Conservation (phyloP, 2,329 filamentous ascomycete genomes). For the Fusarium ramigenum region DNA sequence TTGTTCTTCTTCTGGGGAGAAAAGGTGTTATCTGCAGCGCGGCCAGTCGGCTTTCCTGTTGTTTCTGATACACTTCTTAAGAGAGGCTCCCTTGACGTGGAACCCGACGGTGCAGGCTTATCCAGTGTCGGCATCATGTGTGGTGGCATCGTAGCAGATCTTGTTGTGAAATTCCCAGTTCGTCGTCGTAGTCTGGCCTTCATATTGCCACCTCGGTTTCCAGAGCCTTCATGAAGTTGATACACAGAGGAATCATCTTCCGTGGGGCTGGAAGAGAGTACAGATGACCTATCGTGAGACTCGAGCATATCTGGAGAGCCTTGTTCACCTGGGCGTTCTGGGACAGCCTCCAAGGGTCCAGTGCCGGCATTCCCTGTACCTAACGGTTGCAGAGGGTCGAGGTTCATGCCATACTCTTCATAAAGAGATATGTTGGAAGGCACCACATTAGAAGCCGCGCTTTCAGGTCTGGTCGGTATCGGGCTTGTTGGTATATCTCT, state of each 20-base stretch:
- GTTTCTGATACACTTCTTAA: slow-evolving; percentile 2
- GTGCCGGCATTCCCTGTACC: background rate
- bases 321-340: slow-evolving; percentile 16
- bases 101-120: slow-evolving; percentile 39
- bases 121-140: slow-evolving; percentile 43
- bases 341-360: slow-evolving; percentile 18
- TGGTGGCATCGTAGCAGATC: slow-evolving; percentile 44
- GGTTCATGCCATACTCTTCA: slow-evolving; percentile 12
- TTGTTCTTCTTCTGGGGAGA: background rate
- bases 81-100: slow-evolving; percentile 44
- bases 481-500: slow-evolving; percentile 16
- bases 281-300: slow-evolving; percentile 10
- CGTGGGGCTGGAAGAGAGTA: slow-evolving; percentile 11
- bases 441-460: slow-evolving; percentile 6
- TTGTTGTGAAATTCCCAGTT: slow-evolving; percentile 43
- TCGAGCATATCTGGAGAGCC: background rate
- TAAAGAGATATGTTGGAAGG: slow-evolving; percentile 18
- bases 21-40: background rate
- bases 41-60: background rate
- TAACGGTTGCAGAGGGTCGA: slow-evolving; percentile 10
- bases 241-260: slow-evolving; percentile 22
- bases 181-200: slow-evolving; percentile 47
- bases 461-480: slow-evolving; percentile 7
- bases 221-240: slow-evolving; percentile 48
- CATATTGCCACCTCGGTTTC: slow-evolving; percentile 38